Evolutionary conservation across 257 asterid species (phyloP), one percentile per base, ranked within the genome.

Genomic region (Solanum tarijense): DNA sequence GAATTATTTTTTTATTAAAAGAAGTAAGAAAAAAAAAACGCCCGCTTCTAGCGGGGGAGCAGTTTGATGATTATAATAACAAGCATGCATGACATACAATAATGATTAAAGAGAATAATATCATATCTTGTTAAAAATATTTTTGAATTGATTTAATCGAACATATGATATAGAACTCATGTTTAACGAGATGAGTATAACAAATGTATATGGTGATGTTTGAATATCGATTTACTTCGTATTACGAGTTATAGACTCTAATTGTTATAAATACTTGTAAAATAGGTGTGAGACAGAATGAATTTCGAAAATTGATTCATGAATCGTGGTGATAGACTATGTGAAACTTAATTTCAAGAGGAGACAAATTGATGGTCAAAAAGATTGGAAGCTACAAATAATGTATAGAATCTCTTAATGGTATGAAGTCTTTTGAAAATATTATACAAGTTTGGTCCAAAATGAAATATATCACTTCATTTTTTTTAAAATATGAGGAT

Each of bases 41-140:
- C 89, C 94, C 96, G 94, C 87, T 89, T 88, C 88, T 48, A 88
- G 89, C 92, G 96, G 94, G 95, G 95, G 92, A 91, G 94, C 93
- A 91, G 92, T 92, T 91, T 90, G 88, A 93, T 91, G 90, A 92
- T 91, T 86, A 76, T 87, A 87, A 87, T 65, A 60, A 36, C 36
- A 75, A 52, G 31, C 34, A 75, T 34, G 12, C 84, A 46, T 71
- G 39, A 71, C 36, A 66, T 25, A 66, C 3, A 25, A 66, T 66
- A 66, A 66, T 66, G 34, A 66, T 66, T 62, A 62, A 62, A 62
- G 14, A 3, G 16, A 1, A 62, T 5, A 5, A 62, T 62, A 62
- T 62, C 31, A 62, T 62, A 62, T 23, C 11, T 62, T 62, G 31
- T 62, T 62, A 62, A 62, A 0, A 62, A 62, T 10, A 62, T 10